Evolutionary conservation across 306 rosid genomes (phyloP).

Genomic region (Sicyos baderoa): DNA sequence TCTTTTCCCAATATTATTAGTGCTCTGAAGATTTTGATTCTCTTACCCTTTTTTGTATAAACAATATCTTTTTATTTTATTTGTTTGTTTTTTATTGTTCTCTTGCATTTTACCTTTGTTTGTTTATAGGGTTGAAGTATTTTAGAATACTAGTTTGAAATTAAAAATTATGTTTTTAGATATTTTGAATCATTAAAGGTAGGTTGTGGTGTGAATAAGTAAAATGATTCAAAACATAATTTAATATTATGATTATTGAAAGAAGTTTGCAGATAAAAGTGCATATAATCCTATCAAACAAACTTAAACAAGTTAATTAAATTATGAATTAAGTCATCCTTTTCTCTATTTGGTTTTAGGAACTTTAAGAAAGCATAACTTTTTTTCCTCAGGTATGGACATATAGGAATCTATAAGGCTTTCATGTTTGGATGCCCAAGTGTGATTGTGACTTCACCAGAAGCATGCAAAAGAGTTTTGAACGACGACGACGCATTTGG

Average conservation of each 20-base stretch:
- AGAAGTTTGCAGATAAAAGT: no score
- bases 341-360: no score
- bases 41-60: background rate
- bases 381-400: constrained; percentile 42
- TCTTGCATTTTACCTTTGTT: background rate
- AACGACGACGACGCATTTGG: constrained; percentile 64
- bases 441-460: constrained; percentile 62
- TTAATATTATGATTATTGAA: no score
- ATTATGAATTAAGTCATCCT: no score
- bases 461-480: constrained; percentile 54
- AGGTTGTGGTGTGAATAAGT: background rate
- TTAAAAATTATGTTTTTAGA: background rate
- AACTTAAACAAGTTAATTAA: no score
- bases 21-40: background rate
- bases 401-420: constrained; percentile 61
- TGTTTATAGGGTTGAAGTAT: background rate
- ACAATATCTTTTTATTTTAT: background rate
- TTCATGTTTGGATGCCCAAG: constrained; percentile 82
- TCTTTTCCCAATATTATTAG: background rate
- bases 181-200: background rate
- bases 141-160: no score
- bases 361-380: no score
- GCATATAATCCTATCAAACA: no score
- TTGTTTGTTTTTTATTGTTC: background rate
- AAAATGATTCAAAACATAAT: background rate